Conservation (phyloP, 2,329 filamentous ascomycete genomes). For the Talaromyces sp. region DNA sequence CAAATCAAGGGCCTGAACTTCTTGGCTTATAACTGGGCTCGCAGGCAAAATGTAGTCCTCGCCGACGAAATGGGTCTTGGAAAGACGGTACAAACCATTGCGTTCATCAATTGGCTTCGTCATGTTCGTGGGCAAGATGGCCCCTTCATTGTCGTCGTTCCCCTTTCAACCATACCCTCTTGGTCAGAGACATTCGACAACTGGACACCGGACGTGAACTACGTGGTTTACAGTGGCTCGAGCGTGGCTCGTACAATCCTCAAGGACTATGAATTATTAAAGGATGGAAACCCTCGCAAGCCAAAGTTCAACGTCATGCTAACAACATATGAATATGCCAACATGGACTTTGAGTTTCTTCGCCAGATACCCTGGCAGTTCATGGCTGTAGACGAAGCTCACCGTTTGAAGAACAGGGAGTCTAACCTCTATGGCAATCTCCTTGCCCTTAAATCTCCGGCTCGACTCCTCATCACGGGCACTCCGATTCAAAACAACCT, state of each 20-base stretch:
- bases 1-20: constrained; percentile 94
- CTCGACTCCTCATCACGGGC: constrained; percentile 88
- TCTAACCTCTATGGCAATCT: constrained; percentile 87
- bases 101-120: constrained; percentile 94
- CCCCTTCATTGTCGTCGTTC: constrained; percentile 94
- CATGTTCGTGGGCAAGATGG: constrained; percentile 87
- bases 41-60: constrained; percentile 89
- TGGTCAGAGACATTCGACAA: constrained; percentile 98
- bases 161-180: constrained; percentile 91
- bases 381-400: constrained; percentile 91
- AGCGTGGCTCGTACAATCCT: constrained; percentile 81
- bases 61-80: constrained; percentile 98
- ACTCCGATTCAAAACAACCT: constrained; percentile 97
- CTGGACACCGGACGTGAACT: constrained; percentile 95
- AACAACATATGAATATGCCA: constrained; percentile 95
- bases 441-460: constrained; percentile 78
- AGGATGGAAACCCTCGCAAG: constrained; percentile 78
- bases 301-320: constrained; percentile 97
- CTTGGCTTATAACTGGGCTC: constrained; percentile 91
- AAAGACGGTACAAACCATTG: constrained; percentile 95
- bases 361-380: constrained; percentile 96
- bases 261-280: constrained; percentile 79
- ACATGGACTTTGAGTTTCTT: constrained; percentile 77
- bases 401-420: constrained; percentile 92
- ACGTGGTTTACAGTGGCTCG: constrained; percentile 92